Base-by-base conservation (phyloP, 352 stramenopile species). In the Phytophthora idaei region DNA sequence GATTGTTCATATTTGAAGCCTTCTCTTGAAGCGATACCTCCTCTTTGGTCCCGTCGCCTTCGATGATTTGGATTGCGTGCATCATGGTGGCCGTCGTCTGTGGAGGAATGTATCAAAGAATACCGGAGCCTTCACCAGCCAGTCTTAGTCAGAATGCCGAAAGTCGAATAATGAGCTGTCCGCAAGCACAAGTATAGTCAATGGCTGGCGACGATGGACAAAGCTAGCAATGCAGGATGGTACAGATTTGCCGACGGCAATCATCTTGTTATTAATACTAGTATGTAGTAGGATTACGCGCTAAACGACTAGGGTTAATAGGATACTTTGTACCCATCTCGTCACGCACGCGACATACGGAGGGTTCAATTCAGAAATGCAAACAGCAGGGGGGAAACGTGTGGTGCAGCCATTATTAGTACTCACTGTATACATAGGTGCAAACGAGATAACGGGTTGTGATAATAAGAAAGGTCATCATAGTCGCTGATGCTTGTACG, bases 381-480 rank as follows among this genome's bases (percentile, higher is more conserved):
- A 29, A 48, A 48, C 42, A 48, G 42, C 42, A 48, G 42, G 42
- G 42, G n/a, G 17, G 17, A 48, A 29, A 48, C 42, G n/a, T 48
- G 42, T 48, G 42, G n/a, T 9, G 17, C 17, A 21, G 17, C 17
- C 17, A 21, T 21, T 21, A 21, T 21, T 21, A 21, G 17, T 0
- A 21, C 17, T 21, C 17, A 21, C 17, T 21, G 17, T 21, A 21
- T 21, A 21, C 17, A 0, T 21, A 21, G 17, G 17, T 21, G 17
- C 17, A 21, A 21, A 21, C 17, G 17, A 21, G 17, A 21, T 21
- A 21, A 21, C 0, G 17, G 17, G 17, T 21, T 21, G 17, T 39
- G 34, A 39, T 39, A 9, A 12, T 12, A 39, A 39, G 34, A 2
- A 9, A 39, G 7, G 34, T 12, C 17, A 21, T 21, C 17, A 21